A percentile compares a stretch with the other conserved stretches of the same genome.
Conservation (phyloP, 1,139 yeast genomes). For the Debaryomyces robertsiae region DNA sequence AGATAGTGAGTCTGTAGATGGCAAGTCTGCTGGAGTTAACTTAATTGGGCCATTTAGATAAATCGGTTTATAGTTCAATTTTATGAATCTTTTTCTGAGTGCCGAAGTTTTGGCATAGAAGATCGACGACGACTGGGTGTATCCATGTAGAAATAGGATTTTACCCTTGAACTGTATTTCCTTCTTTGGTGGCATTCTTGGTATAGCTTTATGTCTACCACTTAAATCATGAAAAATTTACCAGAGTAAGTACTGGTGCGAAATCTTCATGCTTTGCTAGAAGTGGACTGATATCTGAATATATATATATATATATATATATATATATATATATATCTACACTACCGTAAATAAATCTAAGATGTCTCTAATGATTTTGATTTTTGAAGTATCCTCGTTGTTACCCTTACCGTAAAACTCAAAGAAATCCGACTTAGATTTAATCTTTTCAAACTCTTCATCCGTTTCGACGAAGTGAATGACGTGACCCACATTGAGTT, state of each 20-base stretch:
- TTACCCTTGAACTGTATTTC: slow-evolving; percentile 24
- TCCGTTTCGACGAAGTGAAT: slow-evolving; percentile 61
- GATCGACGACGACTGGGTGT: slow-evolving; percentile 45
- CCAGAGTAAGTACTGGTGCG: too few relatives aligned
- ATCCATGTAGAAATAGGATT: slow-evolving; percentile 48
- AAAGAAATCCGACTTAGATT: slow-evolving; percentile 30
- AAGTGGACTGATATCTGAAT: not conserved
- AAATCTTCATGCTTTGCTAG: not conserved
- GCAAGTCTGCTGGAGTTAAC: slow-evolving; percentile 68
- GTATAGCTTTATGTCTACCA: not conserved
- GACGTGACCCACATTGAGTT: slow-evolving; percentile 54
- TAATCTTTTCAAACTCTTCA: slow-evolving; percentile 39
- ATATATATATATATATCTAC: slow-evolving; percentile 9
- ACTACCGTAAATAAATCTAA: slow-evolving; percentile 27
- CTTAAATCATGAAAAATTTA: too few relatives aligned
- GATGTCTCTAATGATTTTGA: slow-evolving; percentile 35
- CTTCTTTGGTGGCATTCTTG: slow-evolving; percentile 4
- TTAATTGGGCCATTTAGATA: slow-evolving; percentile 77
- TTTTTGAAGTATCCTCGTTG: slow-evolving; percentile 28
- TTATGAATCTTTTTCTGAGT: slow-evolving; percentile 39
- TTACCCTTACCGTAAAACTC: slow-evolving; percentile 41
- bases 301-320: not conserved
- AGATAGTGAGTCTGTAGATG: slow-evolving; percentile 51
- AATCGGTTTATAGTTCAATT: slow-evolving; percentile 58
- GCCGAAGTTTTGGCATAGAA: slow-evolving; percentile 52